Evolutionary conservation across 371 early-diverging fungal genomes (phyloP), one percentile per base, ranked within the genome.

Genomic region (Mucor indicus): DNA sequence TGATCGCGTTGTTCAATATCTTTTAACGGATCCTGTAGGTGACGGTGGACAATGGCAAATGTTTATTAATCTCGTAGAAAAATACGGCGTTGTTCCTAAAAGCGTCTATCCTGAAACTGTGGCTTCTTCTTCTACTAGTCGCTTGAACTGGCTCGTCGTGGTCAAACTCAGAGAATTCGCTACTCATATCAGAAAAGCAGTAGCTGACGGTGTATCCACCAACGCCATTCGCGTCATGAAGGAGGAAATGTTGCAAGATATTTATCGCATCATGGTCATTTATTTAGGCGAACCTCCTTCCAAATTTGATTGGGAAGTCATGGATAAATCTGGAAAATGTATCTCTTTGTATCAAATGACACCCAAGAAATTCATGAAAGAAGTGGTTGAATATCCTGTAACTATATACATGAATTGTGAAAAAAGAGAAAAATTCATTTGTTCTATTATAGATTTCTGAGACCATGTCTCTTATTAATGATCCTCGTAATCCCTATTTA

Each of bases 11-110:
- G 81, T 90, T 19, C 88, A 89, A 60, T 87, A 80, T 47, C 57
- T 90, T 44, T 65, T 90, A 41, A 64, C 69, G 36, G 69, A 65
- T 19, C 90, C 90, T 17, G 75, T 89, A 20, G 68, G 67, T 24
- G 68, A 71, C 53, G 67, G 70, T 36, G 90, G 89, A 4, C 91
- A 89, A 64, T 91, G 85, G 83, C 87, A 88, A 51, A 89, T 91
- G 90, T 80, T 90, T 48, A 74, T 90, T 48, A 81, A 79, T 32
- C 56, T 91, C 17, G 77, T 91, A 15, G 75, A 86, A 40, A 87
- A 89, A 35, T 89, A 89, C 50, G 90, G 90, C 39, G 73, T 88
- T 6, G 87, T 87, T 8, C 89, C 91, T 35, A 89, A 89, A 53
- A 63, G 73, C 1, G 75, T 72, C 6, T 90, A 75, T 50, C 89